A percentile compares a stretch with the other conserved stretches of the same genome.
Evolutionary conservation across 1,284 basidiomycete species (phyloP).

Genomic region (Amylostereum areolatum): DNA sequence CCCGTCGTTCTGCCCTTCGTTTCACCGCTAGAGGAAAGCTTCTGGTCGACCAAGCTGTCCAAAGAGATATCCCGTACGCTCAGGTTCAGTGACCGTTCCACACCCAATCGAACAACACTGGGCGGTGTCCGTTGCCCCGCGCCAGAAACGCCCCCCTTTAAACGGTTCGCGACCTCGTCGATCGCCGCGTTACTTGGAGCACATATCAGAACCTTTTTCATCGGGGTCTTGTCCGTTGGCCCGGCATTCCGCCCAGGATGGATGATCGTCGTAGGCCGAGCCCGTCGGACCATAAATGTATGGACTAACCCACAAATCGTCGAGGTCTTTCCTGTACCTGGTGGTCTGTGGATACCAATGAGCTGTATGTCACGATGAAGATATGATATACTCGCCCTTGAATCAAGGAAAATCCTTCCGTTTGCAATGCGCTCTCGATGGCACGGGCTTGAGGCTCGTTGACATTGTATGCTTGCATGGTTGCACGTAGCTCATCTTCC

Average conservation of each 20-base stretch:
- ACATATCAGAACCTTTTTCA: conserved; percentile 84
- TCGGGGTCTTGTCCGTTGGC: conserved; percentile 41
- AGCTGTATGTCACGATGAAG: background rate
- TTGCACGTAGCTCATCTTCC: conserved; percentile 48
- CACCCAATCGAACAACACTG: conserved; percentile 88
- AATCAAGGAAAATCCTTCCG: conserved; percentile 85
- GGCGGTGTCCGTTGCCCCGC: conserved; percentile 51
- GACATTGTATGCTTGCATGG: conserved; percentile 70
- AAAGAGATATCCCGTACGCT: conserved; percentile 86
- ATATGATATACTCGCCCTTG: conserved; percentile 69
- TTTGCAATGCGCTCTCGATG: conserved; percentile 71
- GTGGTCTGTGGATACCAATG: conserved; percentile 59
- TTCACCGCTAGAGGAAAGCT: conserved; percentile 48
- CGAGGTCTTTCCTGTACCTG: conserved; percentile 98
- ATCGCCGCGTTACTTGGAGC: conserved; percentile 99
- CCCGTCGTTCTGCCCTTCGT: conserved; percentile 35
- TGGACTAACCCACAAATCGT: conserved; percentile 96
- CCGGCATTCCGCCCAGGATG: conserved; percentile 35
- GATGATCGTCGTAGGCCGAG: conserved; percentile 42
- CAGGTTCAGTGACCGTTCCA: conserved; percentile 74
- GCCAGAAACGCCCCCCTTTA: conserved; percentile 74
- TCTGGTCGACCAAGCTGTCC: conserved; percentile 80
- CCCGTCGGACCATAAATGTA: conserved; percentile 66
- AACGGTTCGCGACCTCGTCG: conserved; percentile 88
- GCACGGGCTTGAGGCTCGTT: conserved; percentile 96